Evolutionary conservation across 306 rosid species (phyloP), one percentile per base, ranked within the genome.

Genomic region (Malus asiatica): DNA sequence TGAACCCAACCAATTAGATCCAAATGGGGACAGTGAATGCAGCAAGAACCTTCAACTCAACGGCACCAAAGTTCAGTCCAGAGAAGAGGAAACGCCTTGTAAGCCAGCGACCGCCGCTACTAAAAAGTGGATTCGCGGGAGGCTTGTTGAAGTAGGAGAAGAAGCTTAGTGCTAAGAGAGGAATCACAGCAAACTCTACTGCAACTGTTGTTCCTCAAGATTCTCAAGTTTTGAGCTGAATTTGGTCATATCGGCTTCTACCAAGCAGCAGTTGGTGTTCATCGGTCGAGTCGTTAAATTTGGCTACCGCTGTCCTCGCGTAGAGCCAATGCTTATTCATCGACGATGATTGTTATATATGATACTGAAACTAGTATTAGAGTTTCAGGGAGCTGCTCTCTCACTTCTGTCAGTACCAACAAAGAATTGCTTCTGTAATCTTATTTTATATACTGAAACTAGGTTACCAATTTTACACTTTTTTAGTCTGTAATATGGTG

Each of bases 41-140:
- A 72, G 46, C 73, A 61, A 81, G 62, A 75, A 86, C 30, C 67
- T 77, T 81, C 79, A 77, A 66, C 67, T 84, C 33, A 78, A 80
- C 23, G 84, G 83, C 76, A 79, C 84, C 78, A 83, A 68, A 58
- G 79, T 35, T 58, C 80, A 82, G 74, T 78, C 75, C 70, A 69
- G 64, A 68, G 74, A 74, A 70, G 86, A 86, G 65, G 86, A 81
- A 62, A 51, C 81, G 7, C 77, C 58, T 66, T 71, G 83, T n/a
- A 78, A 81, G 52, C 53, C 85, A 22, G 79, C 33, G 68, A 12
- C 84, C 16, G 80, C 79, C 69, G 82, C 79, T 73, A 81, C 88
- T 5, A 96, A 86, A 77, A 92, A 76, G 80, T 96, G 99, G 99
- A 86, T 90, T 77, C 84, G 98, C 10, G 98, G 99, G 81, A 90